These are phyloP conservation scores for Plasmodium cynomolgi DNA, from an alignment of 169 alveolate genomes.

Conservation along the genomic window DNA sequence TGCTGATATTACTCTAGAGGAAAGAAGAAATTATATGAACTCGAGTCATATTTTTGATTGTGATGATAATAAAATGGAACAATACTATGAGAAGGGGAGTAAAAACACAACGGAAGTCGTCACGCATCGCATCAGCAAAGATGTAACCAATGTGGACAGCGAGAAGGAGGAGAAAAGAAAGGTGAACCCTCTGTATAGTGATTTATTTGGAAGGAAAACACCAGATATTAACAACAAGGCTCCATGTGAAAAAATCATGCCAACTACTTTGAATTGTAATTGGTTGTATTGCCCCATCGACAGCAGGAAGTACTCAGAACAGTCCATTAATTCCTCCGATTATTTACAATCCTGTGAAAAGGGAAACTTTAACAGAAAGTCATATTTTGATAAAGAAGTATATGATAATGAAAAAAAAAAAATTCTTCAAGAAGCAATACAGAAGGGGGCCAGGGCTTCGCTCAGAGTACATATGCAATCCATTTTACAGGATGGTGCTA, in stretches of 20 bases:
- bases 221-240: constrained; percentile 46
- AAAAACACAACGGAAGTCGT: neutral
- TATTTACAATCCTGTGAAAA: constrained; percentile 15
- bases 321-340: neutral
- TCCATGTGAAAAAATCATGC: constrained; percentile 46
- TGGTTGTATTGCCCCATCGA: constrained; percentile 57
- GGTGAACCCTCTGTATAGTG: constrained; percentile 62
- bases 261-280: constrained; percentile 54
- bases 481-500: constrained; percentile 21
- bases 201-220: constrained; percentile 72
- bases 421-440: constrained; percentile 53
- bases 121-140: neutral
- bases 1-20: constrained; percentile 39
- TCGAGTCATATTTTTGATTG: constrained; percentile 75
- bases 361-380: constrained; percentile 59
- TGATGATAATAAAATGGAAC: constrained; percentile 8
- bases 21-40: constrained; percentile 61
- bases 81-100: neutral
- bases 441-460: constrained; percentile 43
- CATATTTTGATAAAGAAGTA: constrained; percentile 48
- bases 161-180: constrained; percentile 67
- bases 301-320: constrained; percentile 20
- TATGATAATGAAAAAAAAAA: constrained; percentile 28
- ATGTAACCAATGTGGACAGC: neutral
- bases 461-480: constrained; percentile 54